These are phyloP conservation scores for Backusella liffmaniae DNA, from an alignment of 192 early-diverging fungal species.

Conservation along the genomic window DNA sequence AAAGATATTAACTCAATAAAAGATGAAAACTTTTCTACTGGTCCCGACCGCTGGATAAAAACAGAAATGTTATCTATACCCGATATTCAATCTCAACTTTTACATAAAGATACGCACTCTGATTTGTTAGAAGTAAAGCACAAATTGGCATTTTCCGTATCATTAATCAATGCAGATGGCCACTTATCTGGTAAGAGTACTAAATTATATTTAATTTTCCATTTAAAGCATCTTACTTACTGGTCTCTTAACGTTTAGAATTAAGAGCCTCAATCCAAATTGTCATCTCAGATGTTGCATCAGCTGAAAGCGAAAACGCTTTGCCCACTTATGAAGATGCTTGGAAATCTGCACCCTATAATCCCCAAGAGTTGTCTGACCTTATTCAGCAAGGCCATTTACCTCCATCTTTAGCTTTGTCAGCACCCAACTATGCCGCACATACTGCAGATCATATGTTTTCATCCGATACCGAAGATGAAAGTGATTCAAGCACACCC, in stretches of 20 bases:
- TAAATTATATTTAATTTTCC: background rate
- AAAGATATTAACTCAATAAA: conserved; percentile 7
- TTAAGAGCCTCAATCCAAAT: conserved; percentile 34
- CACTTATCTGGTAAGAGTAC: conserved; percentile 31
- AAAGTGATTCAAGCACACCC: background rate
- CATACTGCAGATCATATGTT: conserved; percentile 2
- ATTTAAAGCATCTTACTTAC: background rate
- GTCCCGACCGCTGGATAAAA: conserved; percentile 19
- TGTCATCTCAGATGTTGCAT: conserved; percentile 27
- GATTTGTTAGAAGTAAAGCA: conserved; percentile 38
- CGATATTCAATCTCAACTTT: background rate
- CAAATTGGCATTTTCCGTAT: conserved; percentile 36
- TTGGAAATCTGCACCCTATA: conserved; percentile 30
- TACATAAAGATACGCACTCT: conserved; percentile 29
- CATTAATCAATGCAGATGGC: conserved; percentile 33
- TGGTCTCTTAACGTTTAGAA: conserved; percentile 14
- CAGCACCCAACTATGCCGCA: conserved; percentile 31
- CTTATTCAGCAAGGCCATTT: conserved; percentile 19
- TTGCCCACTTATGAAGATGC: conserved; percentile 36
- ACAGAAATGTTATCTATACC: conserved; percentile 25
- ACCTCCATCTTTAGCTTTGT: conserved; percentile 23
- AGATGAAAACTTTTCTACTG: conserved; percentile 15
- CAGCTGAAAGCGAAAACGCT: conserved; percentile 16
- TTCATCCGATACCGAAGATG: background rate
- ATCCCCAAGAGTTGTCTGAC: conserved; percentile 19